phyloP scores from a whole-genome alignment of 352 stramenopile genomes.

The Globisporangium alternatum region DNA sequence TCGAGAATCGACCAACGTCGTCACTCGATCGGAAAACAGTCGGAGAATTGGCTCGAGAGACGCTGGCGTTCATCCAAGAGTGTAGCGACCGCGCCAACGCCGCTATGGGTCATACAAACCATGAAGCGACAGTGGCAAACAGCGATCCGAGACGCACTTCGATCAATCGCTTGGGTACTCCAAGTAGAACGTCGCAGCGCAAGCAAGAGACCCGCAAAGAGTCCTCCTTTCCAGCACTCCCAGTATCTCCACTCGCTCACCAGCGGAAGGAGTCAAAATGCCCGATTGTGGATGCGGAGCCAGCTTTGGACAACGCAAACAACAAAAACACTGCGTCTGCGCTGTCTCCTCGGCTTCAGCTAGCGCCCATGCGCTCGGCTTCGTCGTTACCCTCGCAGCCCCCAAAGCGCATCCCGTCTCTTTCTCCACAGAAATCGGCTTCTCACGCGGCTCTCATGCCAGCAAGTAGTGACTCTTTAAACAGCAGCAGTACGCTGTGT shows the following conservation, averaged over 20 bases:
- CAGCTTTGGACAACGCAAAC: not conserved
- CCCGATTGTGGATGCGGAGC: not conserved
- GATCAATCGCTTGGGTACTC: not conserved
- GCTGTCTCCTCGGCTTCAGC: not conserved
- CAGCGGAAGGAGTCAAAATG: slow-evolving; percentile 1
- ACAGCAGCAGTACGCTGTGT: slow-evolving; percentile 10
- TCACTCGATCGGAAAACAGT: slow-evolving; percentile 46
- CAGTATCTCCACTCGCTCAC: not conserved
- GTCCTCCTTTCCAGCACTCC: slow-evolving; percentile 6
- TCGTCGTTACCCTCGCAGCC: slow-evolving; percentile 10
- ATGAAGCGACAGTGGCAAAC: not conserved
- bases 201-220: not conserved
- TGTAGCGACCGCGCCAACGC: slow-evolving; percentile 1
- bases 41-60: slow-evolving; percentile 59
- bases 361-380: slow-evolving; percentile 10
- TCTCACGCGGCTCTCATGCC: not conserved
- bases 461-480: not conserved
- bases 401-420: not conserved
- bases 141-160: not conserved
- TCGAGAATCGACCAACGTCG: slow-evolving; percentile 29
- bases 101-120: not conserved
- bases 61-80: slow-evolving; percentile 51
- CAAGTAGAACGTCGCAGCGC: not conserved
- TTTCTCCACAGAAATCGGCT: not conserved
- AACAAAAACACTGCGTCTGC: not conserved